Percentiles rank a stretch among this genome's conserved stretches.
phyloP scores from a whole-genome alignment of 768 basidiomycete species.

The Leccinum fibrillosum region DNA sequence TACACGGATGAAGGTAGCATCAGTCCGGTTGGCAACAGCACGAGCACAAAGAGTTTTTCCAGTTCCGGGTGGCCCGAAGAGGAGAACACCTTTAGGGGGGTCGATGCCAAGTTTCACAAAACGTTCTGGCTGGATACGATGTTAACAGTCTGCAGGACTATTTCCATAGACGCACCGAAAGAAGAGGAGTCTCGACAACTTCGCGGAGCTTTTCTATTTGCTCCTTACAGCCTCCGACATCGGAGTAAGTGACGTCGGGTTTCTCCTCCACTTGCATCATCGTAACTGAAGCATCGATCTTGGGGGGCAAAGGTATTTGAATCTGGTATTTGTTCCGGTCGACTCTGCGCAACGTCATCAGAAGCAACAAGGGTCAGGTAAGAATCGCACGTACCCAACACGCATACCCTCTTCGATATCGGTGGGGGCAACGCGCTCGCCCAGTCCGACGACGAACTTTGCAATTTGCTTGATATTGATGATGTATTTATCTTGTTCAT shows the following conservation, averaged over 20 bases:
- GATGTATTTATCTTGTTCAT: conserved; percentile 99
- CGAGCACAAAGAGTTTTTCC: conserved; percentile 98
- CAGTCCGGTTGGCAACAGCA: conserved; percentile 97
- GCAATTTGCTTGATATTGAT: conserved; percentile 99
- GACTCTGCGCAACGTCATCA: conserved; percentile 50
- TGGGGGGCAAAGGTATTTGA: conserved; percentile 96
- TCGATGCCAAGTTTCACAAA: conserved; percentile 98
- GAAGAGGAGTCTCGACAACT: conserved; percentile 94
- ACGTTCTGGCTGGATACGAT: conserved; percentile 80
- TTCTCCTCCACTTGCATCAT: conserved; percentile 99
- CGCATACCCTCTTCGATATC: conserved; percentile 99
- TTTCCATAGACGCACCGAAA: conserved; percentile 61
- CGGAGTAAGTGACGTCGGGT: conserved; percentile 96
- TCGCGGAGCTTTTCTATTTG: conserved; percentile 99
- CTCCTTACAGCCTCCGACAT: conserved; percentile 98
- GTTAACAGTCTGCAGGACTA: conserved; percentile 12
- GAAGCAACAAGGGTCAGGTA: background rate
- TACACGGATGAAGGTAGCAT: conserved; percentile 98
- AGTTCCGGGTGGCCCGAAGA: conserved; percentile 96
- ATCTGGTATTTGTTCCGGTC: conserved; percentile 98
- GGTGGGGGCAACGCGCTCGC: conserved; percentile 93
- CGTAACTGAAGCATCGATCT: conserved; percentile 98
- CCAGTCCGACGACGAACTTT: conserved; percentile 97
- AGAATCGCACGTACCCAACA: conserved; percentile 72
- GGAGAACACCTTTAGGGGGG: conserved; percentile 95